Evolutionary conservation across 2,329 filamentous ascomycete genomes (phyloP), one percentile per base, ranked within the genome.

Genomic region (Emydomyces testavorans): DNA sequence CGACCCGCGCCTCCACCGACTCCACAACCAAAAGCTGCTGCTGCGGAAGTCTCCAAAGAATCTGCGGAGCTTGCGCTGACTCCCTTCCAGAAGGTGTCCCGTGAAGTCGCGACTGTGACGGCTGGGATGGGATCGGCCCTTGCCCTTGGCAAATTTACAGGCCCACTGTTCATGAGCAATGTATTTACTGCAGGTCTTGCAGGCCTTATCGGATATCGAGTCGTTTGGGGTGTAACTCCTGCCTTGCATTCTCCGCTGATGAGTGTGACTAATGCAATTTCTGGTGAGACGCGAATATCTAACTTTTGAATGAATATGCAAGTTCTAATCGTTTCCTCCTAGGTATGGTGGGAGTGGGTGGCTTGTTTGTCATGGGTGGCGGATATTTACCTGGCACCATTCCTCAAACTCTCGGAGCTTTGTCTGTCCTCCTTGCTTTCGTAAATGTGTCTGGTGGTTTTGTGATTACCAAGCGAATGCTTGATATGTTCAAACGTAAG

Each of bases 201-300:
- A 40, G 85, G 85, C 57, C 70, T 94, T 23, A 87, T 94, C 53
- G 88, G 87, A 6, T 94, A 94, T 60, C 78, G 87, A 41, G 85
- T 85, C 4, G 85, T 94, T 20, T 94, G 87, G 87, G 86, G 86
- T 46, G 87, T 94, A 10, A 71, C 73, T 0, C 87, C 87, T 6
- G 85, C 87, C 29, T 72, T 94, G 4, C 88, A 94, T 63, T 90
- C 85, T 1, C 88, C 87, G 1, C 70, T 94, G 4, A 94, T 94
- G 88, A 89, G 83, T 56, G 87, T 93, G 29, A 94, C 88, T 6
- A 94, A 94, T 62, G 88, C 88, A 23, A 94, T 94, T 57, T 92
- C 85, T 26, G 86, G 83, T 65, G 69, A 54, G 54, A 18, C n/a
- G n/a, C n/a, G n/a, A n/a, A n/a, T 36, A 7, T 23, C 8, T 7